phyloP scores from a whole-genome alignment of 73 alveolate genomes.

The Stentor roeselii region DNA sequence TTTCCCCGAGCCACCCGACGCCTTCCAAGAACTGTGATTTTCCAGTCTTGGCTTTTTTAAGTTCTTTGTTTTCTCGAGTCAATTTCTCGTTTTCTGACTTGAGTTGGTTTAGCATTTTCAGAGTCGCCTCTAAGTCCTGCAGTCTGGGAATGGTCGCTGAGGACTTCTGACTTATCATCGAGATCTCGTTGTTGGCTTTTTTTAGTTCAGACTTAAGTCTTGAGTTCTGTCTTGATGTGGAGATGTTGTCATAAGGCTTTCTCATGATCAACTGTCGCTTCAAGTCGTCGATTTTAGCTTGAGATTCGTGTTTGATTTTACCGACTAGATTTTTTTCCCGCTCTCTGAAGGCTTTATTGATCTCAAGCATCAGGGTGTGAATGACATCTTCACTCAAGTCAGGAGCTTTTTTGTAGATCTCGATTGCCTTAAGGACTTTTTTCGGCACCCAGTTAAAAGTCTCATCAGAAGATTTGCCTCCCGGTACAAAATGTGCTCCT shows the following conservation, averaged over 20 bases:
- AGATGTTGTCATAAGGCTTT: neutral
- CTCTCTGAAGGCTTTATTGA: constrained; percentile 6
- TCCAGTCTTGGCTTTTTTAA: neutral
- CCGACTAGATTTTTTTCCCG: neutral
- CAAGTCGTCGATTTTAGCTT: neutral
- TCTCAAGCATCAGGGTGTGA: neutral
- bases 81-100: neutral
- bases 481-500: neutral
- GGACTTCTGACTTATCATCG: neutral
- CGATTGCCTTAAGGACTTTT: neutral
- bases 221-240: neutral
- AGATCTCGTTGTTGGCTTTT: neutral
- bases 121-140: neutral
- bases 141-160: neutral
- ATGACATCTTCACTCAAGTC: constrained; percentile 5
- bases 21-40: constrained; percentile 16
- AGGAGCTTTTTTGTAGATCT: constrained; percentile 7
- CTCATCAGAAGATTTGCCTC: neutral
- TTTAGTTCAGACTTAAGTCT: neutral
- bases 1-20: neutral
- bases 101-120: neutral
- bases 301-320: neutral
- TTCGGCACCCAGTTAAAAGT: neutral
- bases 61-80: neutral
- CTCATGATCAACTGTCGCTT: constrained; percentile 12